Percentiles rank a stretch among this genome's conserved stretches.
Conservation (phyloP, 2,329 filamentous ascomycete genomes). For the Eutypella sp. region DNA sequence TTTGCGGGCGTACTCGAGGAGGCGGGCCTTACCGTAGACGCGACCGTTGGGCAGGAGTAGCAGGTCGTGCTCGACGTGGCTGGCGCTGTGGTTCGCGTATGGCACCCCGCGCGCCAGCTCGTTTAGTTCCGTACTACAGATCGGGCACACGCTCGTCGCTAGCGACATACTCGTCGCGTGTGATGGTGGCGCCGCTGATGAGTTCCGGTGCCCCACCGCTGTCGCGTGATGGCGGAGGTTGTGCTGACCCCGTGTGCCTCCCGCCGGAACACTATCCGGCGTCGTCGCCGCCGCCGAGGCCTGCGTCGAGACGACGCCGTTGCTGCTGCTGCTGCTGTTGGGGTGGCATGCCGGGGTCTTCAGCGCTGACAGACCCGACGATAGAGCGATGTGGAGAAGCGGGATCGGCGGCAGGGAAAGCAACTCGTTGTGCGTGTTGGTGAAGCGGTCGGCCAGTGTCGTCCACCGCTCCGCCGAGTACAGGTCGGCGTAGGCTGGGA, state of each 20-base stretch:
- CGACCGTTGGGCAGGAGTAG: constrained; percentile 82
- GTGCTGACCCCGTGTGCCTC: too few species aligned
- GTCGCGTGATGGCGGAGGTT: not conserved
- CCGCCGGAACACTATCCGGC: too few species aligned
- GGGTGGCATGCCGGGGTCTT: constrained; percentile 94
- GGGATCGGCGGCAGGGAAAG: constrained; percentile 78
- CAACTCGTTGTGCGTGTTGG: constrained; percentile 79
- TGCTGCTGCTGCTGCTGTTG: constrained; percentile 32
- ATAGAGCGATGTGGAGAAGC: constrained; percentile 84
- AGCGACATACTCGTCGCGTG: constrained; percentile 56
- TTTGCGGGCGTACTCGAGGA: constrained; percentile 76
- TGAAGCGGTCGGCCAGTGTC: constrained; percentile 73
- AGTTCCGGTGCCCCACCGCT: constrained; percentile 16
- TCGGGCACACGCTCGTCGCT: constrained; percentile 70
- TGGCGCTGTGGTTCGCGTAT: constrained; percentile 93
- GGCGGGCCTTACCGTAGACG: constrained; percentile 71
- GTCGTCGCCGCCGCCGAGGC: constrained; percentile 9
- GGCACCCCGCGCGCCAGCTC: constrained; percentile 83
- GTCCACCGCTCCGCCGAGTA: constrained; percentile 72
- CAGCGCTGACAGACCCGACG: constrained; percentile 84
- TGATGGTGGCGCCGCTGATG: constrained; percentile 23
- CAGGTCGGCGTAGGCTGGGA: constrained; percentile 46
- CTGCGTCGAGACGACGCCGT: constrained; percentile 4
- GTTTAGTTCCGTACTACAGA: constrained; percentile 93
- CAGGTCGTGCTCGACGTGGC: constrained; percentile 82